Evolutionary conservation across 768 basidiomycete species (phyloP), one percentile per base, ranked within the genome.

Genomic region (Butyriboletus loyo): DNA sequence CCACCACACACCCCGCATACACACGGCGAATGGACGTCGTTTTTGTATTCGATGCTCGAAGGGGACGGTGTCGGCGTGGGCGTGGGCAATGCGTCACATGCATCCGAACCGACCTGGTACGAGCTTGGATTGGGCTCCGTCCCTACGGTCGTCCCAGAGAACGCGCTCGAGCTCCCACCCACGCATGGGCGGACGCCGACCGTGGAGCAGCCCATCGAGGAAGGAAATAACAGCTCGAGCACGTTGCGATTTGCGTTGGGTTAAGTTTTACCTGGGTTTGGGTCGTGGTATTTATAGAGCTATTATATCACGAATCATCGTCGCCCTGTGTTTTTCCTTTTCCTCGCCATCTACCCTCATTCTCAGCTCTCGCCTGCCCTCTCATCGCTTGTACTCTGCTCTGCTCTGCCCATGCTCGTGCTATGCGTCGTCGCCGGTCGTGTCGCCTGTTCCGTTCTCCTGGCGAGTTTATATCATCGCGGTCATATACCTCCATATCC

Each of bases 31-130:
- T 69, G 67, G 67, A 69, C 67, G 0, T 69, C 69, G 5, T 71
- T 69, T 41, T 49, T 69, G 24, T 67, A 69, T 37, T 68, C 67
- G 14, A 63, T 69, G 67, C 69, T 69, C 28, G 67, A 69, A 25
- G 64, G 68, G 14, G 69, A 70, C 21, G 62, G 58, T 3, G 58
- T 60, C 3, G 59, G 58, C 8, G 58, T 51, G 1, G 52, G 57
- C 5, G 41, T 57, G 3, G 58, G 52, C 2, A 38, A 36, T 2
- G 22, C 42, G 1, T 39, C 46, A 6, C 56, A 60, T 4, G 3
- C 47, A 0, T 34, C 62, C 14, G 66, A 60, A 30, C 47, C 55
- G 0, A 53, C 64, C 4, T 69, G 67, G 67, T 69, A 69, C 38
- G 67, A 69, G 13, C 67, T 69, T 14, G 66, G 64, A 6, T 28